Conservation (phyloP, 306 rosid genomes). For the Dalbergia oliveri region DNA sequence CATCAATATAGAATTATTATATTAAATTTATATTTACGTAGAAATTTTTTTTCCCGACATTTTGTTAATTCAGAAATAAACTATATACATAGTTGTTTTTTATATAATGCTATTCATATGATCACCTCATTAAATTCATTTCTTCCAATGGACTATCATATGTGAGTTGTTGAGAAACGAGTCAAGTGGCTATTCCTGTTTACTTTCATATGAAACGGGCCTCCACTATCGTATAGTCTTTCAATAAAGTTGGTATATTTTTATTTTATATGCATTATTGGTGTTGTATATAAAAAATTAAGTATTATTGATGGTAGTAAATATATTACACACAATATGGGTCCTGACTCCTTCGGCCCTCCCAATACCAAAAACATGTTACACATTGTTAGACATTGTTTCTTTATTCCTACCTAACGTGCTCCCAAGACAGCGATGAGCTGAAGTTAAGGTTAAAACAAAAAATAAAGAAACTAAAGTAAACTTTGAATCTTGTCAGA, state of each 20-base stretch:
- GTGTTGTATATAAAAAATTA: background rate
- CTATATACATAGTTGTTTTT: too few relatives aligned
- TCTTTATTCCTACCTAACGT: background rate
- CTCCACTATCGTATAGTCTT: background rate
- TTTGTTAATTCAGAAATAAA: too few relatives aligned
- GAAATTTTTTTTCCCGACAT: too few relatives aligned
- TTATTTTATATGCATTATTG: background rate
- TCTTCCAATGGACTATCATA: background rate
- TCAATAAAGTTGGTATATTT: background rate
- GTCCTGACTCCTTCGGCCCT: too few relatives aligned
- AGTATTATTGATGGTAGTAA: background rate
- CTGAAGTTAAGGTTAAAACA: background rate
- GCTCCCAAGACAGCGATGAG: background rate
- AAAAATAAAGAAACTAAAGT: background rate
- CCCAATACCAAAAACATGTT: background rate
- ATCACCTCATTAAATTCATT: too few relatives aligned
- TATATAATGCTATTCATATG: too few relatives aligned
- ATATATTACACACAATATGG: too few relatives aligned
- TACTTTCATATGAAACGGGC: background rate
- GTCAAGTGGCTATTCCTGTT: background rate
- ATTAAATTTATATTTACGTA: too few relatives aligned
- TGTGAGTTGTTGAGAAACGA: background rate
- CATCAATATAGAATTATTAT: too few relatives aligned
- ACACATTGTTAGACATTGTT: background rate
- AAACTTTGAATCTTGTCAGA: background rate